A percentile compares a stretch with the other conserved stretches of the same genome.
phyloP scores from a whole-genome alignment of 768 basidiomycete species.

The Obba rivulosa region DNA sequence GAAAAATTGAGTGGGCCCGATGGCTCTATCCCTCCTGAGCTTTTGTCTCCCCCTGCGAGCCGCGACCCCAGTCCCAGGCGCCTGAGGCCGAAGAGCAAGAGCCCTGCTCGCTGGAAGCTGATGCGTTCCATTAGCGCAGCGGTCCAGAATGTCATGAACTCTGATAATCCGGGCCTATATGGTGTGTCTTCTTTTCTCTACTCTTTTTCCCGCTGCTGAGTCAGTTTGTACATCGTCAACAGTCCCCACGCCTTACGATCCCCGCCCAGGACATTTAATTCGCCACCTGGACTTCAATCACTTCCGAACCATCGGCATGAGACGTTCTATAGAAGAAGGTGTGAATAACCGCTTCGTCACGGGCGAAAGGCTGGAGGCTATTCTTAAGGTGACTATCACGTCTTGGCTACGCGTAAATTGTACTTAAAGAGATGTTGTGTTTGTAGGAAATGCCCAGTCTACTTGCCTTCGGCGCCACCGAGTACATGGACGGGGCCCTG shows the following conservation, averaged over 20 bases:
- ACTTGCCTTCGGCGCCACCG: constrained; percentile 87
- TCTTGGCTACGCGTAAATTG: constrained; percentile 5
- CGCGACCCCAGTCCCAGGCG: constrained; percentile 81
- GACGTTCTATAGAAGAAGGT: constrained; percentile 86
- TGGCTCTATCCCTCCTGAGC: constrained; percentile 63
- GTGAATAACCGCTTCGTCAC: constrained; percentile 91
- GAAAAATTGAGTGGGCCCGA: constrained; percentile 58
- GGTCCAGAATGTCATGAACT: constrained; percentile 63
- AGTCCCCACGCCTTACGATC: constrained; percentile 69
- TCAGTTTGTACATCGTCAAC: background rate
- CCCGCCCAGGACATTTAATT: constrained; percentile 75
- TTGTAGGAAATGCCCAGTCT: constrained; percentile 85
- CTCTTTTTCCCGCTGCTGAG: constrained; percentile 5
- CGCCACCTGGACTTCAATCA: constrained; percentile 92
- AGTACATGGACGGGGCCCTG: constrained; percentile 96
- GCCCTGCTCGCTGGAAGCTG: constrained; percentile 81
- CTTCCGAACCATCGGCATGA: constrained; percentile 95
- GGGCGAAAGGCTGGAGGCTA: constrained; percentile 71
- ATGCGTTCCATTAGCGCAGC: constrained; percentile 75
- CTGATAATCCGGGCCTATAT: constrained; percentile 63
- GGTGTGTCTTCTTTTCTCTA: constrained; percentile 36
- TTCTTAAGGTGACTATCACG: constrained; percentile 57
- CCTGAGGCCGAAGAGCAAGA: constrained; percentile 69
- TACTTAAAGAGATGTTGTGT: constrained; percentile 6
- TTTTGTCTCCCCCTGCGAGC: constrained; percentile 75